Percentiles rank a stretch among this genome's conserved stretches.
phyloP scores from a whole-genome alignment of 768 basidiomycete species.

The Amanita jacksonii region DNA sequence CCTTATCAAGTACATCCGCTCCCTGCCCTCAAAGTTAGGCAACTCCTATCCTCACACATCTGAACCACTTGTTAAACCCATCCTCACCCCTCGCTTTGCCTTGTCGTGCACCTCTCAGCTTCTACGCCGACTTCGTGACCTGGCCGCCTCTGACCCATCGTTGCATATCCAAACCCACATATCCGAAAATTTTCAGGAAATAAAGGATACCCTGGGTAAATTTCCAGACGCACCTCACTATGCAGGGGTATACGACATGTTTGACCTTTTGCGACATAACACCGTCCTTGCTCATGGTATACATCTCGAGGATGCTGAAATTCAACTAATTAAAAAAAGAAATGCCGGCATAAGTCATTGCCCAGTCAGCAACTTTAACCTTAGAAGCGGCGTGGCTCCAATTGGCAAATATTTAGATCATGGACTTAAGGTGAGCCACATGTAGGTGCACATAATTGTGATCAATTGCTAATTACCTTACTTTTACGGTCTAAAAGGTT shows the following conservation, averaged over 20 bases:
- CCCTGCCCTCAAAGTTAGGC: constrained; percentile 36
- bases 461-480: not conserved
- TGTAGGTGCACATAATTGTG: not conserved
- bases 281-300: constrained; percentile 88
- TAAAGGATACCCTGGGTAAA: constrained; percentile 51
- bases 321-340: constrained; percentile 55
- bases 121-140: constrained; percentile 46
- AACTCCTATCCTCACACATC: constrained; percentile 18
- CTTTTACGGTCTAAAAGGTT: constrained; percentile 39
- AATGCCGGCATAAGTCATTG: constrained; percentile 84
- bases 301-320: constrained; percentile 64
- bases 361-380: constrained; percentile 88
- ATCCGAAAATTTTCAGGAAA: constrained; percentile 72
- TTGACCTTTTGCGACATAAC: constrained; percentile 63
- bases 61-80: constrained; percentile 71
- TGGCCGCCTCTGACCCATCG: constrained; percentile 48
- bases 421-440: constrained; percentile 65
- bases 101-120: constrained; percentile 77
- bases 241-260: constrained; percentile 73
- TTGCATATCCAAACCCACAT: constrained; percentile 91
- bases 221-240: constrained; percentile 64
- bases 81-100: constrained; percentile 94
- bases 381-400: constrained; percentile 76
- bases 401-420: constrained; percentile 72
- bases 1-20: constrained; percentile 62